Evolutionary conservation across 352 stramenopile genomes (phyloP), one percentile per base, ranked within the genome.

Genomic region (Pythium apleroticum): DNA sequence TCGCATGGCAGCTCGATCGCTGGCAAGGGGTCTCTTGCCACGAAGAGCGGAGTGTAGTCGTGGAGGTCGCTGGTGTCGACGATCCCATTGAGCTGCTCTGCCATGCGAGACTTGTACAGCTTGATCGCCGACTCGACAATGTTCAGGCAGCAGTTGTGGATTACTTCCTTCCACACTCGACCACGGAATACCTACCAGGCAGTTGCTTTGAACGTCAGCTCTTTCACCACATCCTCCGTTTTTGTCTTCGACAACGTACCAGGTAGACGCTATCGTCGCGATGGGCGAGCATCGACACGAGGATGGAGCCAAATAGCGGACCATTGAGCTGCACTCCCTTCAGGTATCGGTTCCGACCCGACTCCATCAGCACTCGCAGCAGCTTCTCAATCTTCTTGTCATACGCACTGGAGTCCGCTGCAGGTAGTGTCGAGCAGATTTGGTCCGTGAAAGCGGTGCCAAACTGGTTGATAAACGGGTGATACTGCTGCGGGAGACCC

Each of bases 71-170:
- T 85, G 39, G 71, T 88, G 41, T 93, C 82, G 8, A 93, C 82
- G 58, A 93, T 86, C 7, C 69, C 76, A 20, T 68, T 71, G 22
- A 93, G 65, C 41, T 82, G 78, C 60, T 92, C 75, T 0, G 73
- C 81, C 85, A 93, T 92, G 3, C 75, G 71, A 19, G 83, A 71
- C 52, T 92, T 93, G 73, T 93, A 93, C 33, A 92, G 45, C 60
- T 93, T 92, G 61, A 90, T 79, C 14, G 68, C 85, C 1, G 84
- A 90, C 63, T 91, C 81, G 24, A 93, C 81, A 53, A 92, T 80
- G 59, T 88, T 91, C 22, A 91, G 72, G 46, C 85, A 93, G 61
- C 85, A 93, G 35, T 91, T 90, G 63, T 90, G 76, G 57, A 93
- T 88, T 27, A 78, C 84, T 11, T 91, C 81, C 58, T 89, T 87